Evolutionary conservation across 345 rosid species (phyloP), one percentile per base, ranked within the genome.

Genomic region (Pistacia integerrima): DNA sequence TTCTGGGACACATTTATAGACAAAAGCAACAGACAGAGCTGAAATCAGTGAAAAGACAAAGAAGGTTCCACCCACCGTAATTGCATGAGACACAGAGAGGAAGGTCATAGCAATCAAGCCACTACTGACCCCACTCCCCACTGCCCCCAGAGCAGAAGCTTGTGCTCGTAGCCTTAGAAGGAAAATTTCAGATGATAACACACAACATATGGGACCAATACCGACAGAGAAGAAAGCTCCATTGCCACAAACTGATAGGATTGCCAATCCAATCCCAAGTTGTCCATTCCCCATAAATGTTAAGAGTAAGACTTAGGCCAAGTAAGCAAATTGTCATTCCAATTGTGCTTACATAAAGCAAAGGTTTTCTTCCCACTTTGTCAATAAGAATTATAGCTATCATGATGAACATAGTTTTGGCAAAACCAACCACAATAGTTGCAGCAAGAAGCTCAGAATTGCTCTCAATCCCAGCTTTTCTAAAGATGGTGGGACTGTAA

Each of bases 151-250:
- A 4, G 88, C 91, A 0, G 87, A 82, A 60, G 93, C 94, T 77
- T 88, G 97, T 66, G 92, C 92, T 17, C 97, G 81, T 18, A 90
- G 83, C 76, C 88, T 80, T 64, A 90, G 72, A 46, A 92, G 94
- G 73, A 91, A 91, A 30, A 90, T 87, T 78, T 92, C 91, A 5
- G 92, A 77, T 55, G 89, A 83, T 64, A 88, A 11, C 4, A 92
- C 94, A 92, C 97, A 85, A 57, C 88, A 85, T 44, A 90, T 41
- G 1, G 91, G 97, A 2, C 94, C 92, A 1, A 90, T 85, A 18
- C 97, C 94, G 8, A 92, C 64, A 0, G 91, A 92, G 72, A 91
- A 91, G 84, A 91, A 90, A 5, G 89, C 94, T 48, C 90, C 90
- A 69, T 86, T 88, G 46, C 87, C 86, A 69, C 90, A 87, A 11